A percentile compares a stretch with the other conserved stretches of the same genome.
phyloP scores from a whole-genome alignment of 345 rosid species.

The Salix koriyanagi region DNA sequence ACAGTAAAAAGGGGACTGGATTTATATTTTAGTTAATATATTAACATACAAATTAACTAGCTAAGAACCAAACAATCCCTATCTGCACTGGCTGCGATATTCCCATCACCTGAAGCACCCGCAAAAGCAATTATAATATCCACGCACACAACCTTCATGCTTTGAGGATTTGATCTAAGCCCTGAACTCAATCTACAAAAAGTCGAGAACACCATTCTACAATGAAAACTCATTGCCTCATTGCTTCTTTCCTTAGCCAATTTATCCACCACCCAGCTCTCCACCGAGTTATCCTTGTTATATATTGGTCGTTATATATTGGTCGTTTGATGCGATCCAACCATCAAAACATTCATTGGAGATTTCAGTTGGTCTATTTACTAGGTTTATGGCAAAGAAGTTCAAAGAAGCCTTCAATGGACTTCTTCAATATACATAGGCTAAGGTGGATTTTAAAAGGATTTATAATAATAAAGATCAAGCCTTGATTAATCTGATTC shows the following conservation, averaged over 20 bases:
- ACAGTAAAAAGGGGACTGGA: too few relatives aligned
- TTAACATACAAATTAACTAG: neutral
- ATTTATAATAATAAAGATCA: too few relatives aligned
- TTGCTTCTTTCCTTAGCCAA: conserved; percentile 21
- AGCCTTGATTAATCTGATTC: too few relatives aligned
- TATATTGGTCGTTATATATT: neutral
- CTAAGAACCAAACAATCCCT: conserved; percentile 4
- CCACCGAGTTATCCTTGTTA: neutral
- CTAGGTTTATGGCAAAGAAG: too few relatives aligned
- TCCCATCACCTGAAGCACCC: conserved; percentile 1
- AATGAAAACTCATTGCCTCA: conserved; percentile 19
- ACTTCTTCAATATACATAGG: too few relatives aligned
- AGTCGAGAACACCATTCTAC: conserved; percentile 26
- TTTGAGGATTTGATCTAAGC: neutral
- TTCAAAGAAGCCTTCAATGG: too few relatives aligned
- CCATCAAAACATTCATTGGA: too few relatives aligned
- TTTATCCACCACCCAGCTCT: conserved; percentile 13
- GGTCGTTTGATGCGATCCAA: neutral
- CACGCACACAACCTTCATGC: conserved; percentile 29
- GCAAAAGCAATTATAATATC: conserved; percentile 30
- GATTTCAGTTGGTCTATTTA: too few relatives aligned
- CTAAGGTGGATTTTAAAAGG: too few relatives aligned
- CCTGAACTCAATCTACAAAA: conserved; percentile 27
- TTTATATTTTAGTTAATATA: too few relatives aligned
- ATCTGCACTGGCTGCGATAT: neutral